Conservation (phyloP, 2,329 filamentous ascomycete species). For the Xylariaceae sp. region DNA sequence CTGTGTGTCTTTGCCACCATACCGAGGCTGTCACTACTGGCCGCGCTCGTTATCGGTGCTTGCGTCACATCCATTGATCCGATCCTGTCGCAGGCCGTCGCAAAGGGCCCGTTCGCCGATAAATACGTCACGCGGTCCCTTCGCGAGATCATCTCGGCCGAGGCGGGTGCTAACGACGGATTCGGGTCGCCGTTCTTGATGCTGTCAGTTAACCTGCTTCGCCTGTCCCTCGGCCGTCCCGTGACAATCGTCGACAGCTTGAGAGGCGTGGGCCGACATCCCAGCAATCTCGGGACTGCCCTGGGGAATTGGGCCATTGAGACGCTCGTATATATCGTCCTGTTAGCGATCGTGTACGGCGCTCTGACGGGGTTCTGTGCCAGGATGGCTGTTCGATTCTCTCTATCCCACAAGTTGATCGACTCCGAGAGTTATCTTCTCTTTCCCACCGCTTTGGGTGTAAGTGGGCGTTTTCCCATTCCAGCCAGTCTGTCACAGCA, state of each 20-base stretch:
- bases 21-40: slow-evolving; percentile 48
- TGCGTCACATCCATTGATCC: slow-evolving; percentile 59
- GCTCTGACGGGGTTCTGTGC: slow-evolving; percentile 43
- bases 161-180: slow-evolving; percentile 57
- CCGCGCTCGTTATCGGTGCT: slow-evolving; percentile 52
- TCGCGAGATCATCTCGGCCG: slow-evolving; percentile 56
- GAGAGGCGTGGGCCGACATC: slow-evolving; percentile 42
- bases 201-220: slow-evolving; percentile 51
- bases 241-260: slow-evolving; percentile 20
- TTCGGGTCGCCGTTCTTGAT: slow-evolving; percentile 59
- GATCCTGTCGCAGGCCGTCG: slow-evolving; percentile 56
- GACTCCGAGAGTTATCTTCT: slow-evolving; percentile 50
- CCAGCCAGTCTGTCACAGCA: background rate
- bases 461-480: slow-evolving; percentile 17
- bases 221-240: slow-evolving; percentile 41
- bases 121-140: slow-evolving; percentile 53
- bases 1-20: slow-evolving; percentile 50
- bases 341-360: slow-evolving; percentile 49
- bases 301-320: slow-evolving; percentile 54
- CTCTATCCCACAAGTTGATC: slow-evolving; percentile 46
- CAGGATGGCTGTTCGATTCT: slow-evolving; percentile 41
- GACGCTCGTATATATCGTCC: slow-evolving; percentile 54
- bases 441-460: slow-evolving; percentile 45
- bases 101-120: slow-evolving; percentile 58
- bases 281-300: slow-evolving; percentile 46